Evolutionary conservation across 2,329 filamentous ascomycete genomes (phyloP), one percentile per base, ranked within the genome.

Genomic region (Colletotrichum chlorophyti): DNA sequence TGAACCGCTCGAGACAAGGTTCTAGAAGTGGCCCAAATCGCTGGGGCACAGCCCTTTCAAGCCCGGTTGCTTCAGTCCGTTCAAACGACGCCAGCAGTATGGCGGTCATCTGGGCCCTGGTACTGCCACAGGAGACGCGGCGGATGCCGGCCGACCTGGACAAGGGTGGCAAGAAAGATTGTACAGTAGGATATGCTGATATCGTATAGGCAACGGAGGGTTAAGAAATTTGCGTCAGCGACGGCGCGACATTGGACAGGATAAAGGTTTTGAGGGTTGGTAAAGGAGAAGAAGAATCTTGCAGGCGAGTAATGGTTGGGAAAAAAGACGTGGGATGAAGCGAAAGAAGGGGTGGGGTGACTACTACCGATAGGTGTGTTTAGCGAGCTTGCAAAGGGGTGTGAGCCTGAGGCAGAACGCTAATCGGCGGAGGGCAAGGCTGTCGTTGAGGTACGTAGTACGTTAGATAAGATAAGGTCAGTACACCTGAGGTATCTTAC

Each of bases 391-490:
- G n/a, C n/a, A n/a, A n/a, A n/a, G n/a, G n/a, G n/a, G n/a, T n/a
- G n/a, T n/a, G n/a, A n/a, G 23, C 23, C 47, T 37, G 17, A 50
- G 34, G 46, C 34, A 48, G 4, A 23, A 15, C 11, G 24, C 31
- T n/a, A n/a, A n/a, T n/a, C n/a, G n/a, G n/a, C n/a, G n/a, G n/a
- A n/a, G n/a, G n/a, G n/a, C n/a, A n/a, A n/a, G n/a, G n/a, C n/a
- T n/a, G n/a, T n/a, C n/a, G n/a, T n/a, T n/a, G n/a, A n/a, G n/a
- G n/a, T n/a, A n/a, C n/a, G n/a, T n/a, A n/a, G n/a, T n/a, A n/a
- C n/a, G n/a, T n/a, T n/a, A n/a, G 45, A 47, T 47, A 34, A 47
- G 45, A 47, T 47, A 45, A 21, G 12, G 41, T 7, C 7, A 31
- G 12, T 7, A 31, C 27, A 7, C 12, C 12, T 7, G 27, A 31